Base-by-base conservation (phyloP, 164 flowering plant genomes). In the Kalanchoe fedtschenkoi region DNA sequence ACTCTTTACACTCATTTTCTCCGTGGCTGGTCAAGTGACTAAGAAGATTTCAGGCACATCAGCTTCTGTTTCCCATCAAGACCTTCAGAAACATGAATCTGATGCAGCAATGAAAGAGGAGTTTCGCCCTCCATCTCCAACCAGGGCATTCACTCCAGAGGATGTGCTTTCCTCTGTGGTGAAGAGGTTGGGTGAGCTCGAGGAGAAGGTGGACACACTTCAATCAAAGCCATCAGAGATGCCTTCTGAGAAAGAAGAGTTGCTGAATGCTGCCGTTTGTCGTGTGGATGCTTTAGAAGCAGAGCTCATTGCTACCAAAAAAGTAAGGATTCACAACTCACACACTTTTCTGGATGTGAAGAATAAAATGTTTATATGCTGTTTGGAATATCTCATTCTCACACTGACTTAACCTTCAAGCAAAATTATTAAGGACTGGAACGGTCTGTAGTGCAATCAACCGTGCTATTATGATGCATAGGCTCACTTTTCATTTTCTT, bases 271-370 rank as follows among this genome's bases (percentile, higher is more conserved):
- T 71, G 96, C 98, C 71, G 88, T 92, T 46, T 86, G 81, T 62
- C 91, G 96, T 15, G 95, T 92, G 60, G 98, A 92, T 71, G 96
- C 88, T 38, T 68, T 89, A 35, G 96, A 91, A 78, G 96, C 91
- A 11, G 98, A 92, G 78, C 76, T 92, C 7, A 89, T 89, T 74
- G 84, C 93, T 53, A 84, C 96, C 2, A 89, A 92, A 55, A 89
- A 83, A 88, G 96, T 89, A 70, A 14, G 7, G 19, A 22, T n/a
- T 37, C n/a, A n/a, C 11, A n/a, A 22, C 30, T 37, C n/a, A n/a
- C 11, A n/a, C 44, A 21, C 19, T 60, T 21, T 60, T 38, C 24
- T 29, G 26, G 16, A 57, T 21, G 7, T 58, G 41, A 21, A 17
- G 37, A 33, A 33, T 58, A 58, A 33, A 30, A 30, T 4, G 34